A percentile compares a stretch with the other conserved stretches of the same genome.
These are phyloP conservation scores for Mortierella sp. DNA, from an alignment of 371 early-diverging fungal genomes.

Conservation along the genomic window DNA sequence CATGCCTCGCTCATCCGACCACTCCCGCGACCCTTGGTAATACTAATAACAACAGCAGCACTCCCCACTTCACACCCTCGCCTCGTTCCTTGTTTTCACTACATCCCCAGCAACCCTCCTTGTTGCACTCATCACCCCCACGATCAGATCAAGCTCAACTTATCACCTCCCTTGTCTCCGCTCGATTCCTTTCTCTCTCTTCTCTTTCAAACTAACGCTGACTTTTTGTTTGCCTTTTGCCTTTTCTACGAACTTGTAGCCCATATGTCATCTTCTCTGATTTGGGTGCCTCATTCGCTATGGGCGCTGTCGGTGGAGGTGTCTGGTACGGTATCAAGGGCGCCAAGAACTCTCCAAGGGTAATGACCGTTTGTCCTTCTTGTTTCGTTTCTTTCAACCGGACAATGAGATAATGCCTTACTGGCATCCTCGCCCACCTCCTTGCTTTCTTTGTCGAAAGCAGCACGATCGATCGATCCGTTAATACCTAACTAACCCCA, in stretches of 20 bases:
- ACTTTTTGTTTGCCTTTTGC: neutral
- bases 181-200: neutral
- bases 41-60: neutral
- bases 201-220: neutral
- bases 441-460: neutral
- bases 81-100: neutral
- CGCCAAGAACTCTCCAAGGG: conserved; percentile 95
- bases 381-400: neutral
- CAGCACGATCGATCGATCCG: neutral
- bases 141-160: conserved; percentile 6
- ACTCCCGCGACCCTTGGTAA: conserved; percentile 60
- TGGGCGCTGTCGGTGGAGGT: conserved; percentile 98
- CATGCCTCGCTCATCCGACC: conserved; percentile 59
- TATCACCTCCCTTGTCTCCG: neutral
- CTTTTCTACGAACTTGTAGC: conserved; percentile 59
- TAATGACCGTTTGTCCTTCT: conserved; percentile 49
- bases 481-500: neutral
- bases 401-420: conserved; percentile 1
- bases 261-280: conserved; percentile 98
- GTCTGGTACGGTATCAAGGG: conserved; percentile 98
- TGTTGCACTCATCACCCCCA: neutral
- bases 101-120: neutral
- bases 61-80: neutral
- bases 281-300: conserved; percentile 96
- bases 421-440: neutral